Conservation (phyloP, 2,329 filamentous ascomycete species). For the Aspergillus awamori region DNA sequence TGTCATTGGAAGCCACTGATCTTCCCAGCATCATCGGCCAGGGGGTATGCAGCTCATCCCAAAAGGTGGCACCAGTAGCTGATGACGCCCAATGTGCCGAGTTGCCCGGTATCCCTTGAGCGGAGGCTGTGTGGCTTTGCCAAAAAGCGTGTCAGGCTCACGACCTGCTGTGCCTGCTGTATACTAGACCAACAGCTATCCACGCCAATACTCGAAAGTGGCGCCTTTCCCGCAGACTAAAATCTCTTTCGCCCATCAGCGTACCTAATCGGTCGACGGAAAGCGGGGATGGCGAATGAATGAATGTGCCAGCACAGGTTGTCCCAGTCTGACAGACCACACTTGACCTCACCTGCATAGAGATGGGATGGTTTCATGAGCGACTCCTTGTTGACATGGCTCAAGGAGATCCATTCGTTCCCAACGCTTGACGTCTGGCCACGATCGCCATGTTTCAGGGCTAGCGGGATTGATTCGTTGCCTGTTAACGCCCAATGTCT, state of each 20-base stretch:
- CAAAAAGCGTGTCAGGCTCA: not conserved
- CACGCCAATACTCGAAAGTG: slow-evolving; percentile 3
- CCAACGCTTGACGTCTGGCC: slow-evolving; percentile 18
- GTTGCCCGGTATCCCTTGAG: slow-evolving; percentile 7
- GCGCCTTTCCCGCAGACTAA: slow-evolving; percentile 12
- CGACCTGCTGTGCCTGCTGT: slow-evolving; percentile 3
- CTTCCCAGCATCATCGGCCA: slow-evolving; percentile 11
- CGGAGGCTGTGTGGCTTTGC: slow-evolving; percentile 16
- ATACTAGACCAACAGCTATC: slow-evolving; percentile 5
- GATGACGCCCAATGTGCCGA: slow-evolving; percentile 16
- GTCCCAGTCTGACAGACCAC: not conserved
- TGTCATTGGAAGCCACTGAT: slow-evolving; percentile 13
- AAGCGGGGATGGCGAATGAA: slow-evolving; percentile 5
- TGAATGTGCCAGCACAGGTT: not conserved
- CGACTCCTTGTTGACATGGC: slow-evolving; percentile 19
- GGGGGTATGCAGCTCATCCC: slow-evolving; percentile 1
- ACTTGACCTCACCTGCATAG: slow-evolving; percentile 9
- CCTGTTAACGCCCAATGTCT: slow-evolving; percentile 28
- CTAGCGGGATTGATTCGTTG: slow-evolving; percentile 23
- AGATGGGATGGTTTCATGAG: slow-evolving; percentile 14
- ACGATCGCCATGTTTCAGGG: slow-evolving; percentile 21
- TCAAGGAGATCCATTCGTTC: slow-evolving; percentile 18
- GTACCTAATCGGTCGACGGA: not conserved
- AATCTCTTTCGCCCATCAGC: not conserved
- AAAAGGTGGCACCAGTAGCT: slow-evolving; percentile 16